Evolutionary conservation across 1,139 yeast species (phyloP), one percentile per base, ranked within the genome.

Genomic region (Kurtzmaniella quercitrusa): DNA sequence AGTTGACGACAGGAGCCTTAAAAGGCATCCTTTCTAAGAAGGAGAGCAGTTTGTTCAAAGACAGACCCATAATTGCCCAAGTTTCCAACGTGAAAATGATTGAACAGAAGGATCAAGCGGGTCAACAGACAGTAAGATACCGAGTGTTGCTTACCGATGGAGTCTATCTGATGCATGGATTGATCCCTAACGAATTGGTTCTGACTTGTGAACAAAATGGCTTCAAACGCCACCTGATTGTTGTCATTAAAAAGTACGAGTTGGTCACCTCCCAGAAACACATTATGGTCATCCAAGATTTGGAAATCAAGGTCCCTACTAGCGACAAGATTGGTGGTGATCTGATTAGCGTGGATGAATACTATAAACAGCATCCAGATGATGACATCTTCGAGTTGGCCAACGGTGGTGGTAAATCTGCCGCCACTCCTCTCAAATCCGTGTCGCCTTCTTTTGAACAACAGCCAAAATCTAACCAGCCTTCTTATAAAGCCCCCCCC

Each of bases 101-200:
- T 37, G 54, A 50, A 41, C 54, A 48, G 29, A 47, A 49, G 29
- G 72, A 68, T 43, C 63, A 65, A 36, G 65, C 65, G 49, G 77
- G 70, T 16, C 59, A 62, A 16, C 78, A 79, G 36, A 56, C 64
- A 40, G 70, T 73, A 46, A 68, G 81, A 56, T 68, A 75, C 46
- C 69, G 87, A 51, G 66, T 81, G 39, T 66, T 84, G 65, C 61
- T 85, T 43, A 79, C 79, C 43, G 94, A 85, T 62, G 91, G 93
- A 21, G 65, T 63, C 17, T 81, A 73, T 58, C 69, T 75, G 37
- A 70, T 81, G 46, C 87, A 85, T 54, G 87, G 86, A 1, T 74
- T 85, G 42, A 71, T 84, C 52, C 83, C 83, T 54, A 82, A 83
- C 42, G 72, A 70, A 37, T 75, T 81, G 50, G 76, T 77, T 44